Base-by-base conservation (phyloP, 768 basidiomycete genomes). In the Strobilomyces dryophilus region DNA sequence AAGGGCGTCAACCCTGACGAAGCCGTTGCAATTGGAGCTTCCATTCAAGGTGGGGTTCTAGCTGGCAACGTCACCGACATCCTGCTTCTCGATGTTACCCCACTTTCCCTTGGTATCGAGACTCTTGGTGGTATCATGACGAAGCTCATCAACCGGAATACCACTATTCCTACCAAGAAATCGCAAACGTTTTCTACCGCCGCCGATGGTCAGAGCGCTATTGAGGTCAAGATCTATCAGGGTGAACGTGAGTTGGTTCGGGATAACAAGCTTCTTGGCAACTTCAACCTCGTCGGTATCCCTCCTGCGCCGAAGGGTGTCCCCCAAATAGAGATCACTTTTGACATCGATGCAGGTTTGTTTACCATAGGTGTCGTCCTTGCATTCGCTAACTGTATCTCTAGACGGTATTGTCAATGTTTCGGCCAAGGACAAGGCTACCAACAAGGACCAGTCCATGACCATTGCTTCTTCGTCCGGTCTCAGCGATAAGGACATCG, bases 1-100 rank as follows among this genome's bases (percentile, higher is more conserved):
- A 99, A 98, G 80, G 95, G 95, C 72, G 95, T 98, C 65, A 99
- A 99, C 79, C 97, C 97, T 48, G 97, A 99, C 60, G 95, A 98
- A 75, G 97, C 97, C 50, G 97, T 98, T 64, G 95, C 97, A 43
- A 95, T 98, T 55, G 97, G 97, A 69, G 97, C 97, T 36, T 85
- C 95, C 40, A 95, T 99, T 61, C 97, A 99, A 72, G 97, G 92
- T 68, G 95, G 95, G 77, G 95, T 99, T 52, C 81, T 99, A 43
- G 89, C 95, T 54, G 97, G 97, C 42, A 90, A 93, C 64, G 94
- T 98, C 52, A 97, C 90, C 35, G 95, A 98, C 66, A 94, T 98
- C 59, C 79, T 98, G 0, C 84, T 99, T 49, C 82, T 95, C 35
- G 94, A 95, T 61, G 94, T 95, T 39, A 95, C 93, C n/a, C 94